phyloP scores from a whole-genome alignment of 495 filamentous ascomycete genomes.

The Emericellopsis terricola region DNA sequence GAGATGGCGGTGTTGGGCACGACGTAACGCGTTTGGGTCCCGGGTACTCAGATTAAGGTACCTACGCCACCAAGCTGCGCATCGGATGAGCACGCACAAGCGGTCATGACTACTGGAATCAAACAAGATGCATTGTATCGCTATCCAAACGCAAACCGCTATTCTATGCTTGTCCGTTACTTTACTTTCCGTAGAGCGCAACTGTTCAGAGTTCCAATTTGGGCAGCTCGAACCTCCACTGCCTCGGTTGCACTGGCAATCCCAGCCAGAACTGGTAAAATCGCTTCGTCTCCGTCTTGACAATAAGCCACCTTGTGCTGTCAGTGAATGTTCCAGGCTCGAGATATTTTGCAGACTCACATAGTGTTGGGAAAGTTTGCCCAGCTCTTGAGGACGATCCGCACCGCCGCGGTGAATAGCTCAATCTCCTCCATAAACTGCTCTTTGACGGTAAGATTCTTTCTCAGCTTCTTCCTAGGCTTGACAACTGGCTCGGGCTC shows the following conservation, averaged over 20 bases:
- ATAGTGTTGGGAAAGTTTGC: conserved; percentile 42
- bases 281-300: conserved; percentile 38
- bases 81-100: too few species aligned
- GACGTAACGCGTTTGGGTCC: too few species aligned
- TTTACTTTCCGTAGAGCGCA: too few species aligned
- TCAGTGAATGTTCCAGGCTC: not conserved
- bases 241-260: conserved; percentile 47
- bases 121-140: too few species aligned
- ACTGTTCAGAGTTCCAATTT: too few species aligned
- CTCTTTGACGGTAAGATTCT: conserved; percentile 27
- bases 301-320: conserved; percentile 36
- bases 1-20: too few species aligned
- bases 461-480: conserved; percentile 16
- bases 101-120: too few species aligned
- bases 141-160: too few species aligned
- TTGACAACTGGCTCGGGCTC: conserved; percentile 12
- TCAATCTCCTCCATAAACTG: conserved; percentile 43
- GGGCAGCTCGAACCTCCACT: conserved; percentile 43
- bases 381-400: conserved; percentile 57
- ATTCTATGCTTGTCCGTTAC: too few species aligned
- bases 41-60: too few species aligned
- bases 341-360: conserved; percentile 33
- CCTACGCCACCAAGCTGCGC: too few species aligned
- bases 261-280: conserved; percentile 69
- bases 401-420: conserved; percentile 38